Evolutionary conservation across 192 early-diverging fungal species (phyloP).

Genomic region (Mortierella hygrophila): DNA sequence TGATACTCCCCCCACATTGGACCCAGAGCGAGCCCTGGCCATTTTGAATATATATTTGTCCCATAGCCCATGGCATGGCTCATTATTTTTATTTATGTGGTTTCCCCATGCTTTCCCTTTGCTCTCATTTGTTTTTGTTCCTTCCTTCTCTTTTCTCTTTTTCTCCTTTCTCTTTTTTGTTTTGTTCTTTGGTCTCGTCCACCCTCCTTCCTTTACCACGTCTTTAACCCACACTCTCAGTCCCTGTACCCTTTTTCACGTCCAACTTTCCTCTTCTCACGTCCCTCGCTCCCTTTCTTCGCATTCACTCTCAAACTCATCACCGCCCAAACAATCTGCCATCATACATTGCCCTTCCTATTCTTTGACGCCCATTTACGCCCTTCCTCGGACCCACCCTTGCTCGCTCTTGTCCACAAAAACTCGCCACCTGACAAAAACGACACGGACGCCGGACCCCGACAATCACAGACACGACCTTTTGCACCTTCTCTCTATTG

Average conservation of each 20-base stretch:
- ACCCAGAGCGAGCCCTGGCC: not conserved
- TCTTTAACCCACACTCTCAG: not conserved
- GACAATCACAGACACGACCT: not conserved
- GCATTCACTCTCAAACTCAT: not conserved
- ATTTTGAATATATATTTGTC: not conserved
- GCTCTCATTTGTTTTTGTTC: not conserved
- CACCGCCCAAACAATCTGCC: not conserved
- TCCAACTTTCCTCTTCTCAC: not conserved
- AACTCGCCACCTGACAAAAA: too few species aligned
- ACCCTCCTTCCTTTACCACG: slow-evolving; percentile 10
- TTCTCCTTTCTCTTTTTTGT: not conserved
- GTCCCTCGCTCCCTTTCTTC: not conserved
- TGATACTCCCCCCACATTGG: not conserved
- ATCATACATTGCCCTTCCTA: not conserved
- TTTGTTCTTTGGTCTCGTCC: slow-evolving; percentile 10
- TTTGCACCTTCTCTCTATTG: not conserved
- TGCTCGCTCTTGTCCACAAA: not conserved
- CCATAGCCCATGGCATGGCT: not conserved
- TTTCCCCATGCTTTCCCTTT: not conserved
- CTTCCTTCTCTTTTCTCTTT: not conserved
- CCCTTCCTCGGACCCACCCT: not conserved
- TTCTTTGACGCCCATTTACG: not conserved
- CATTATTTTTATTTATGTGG: not conserved
- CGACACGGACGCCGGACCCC: not conserved
- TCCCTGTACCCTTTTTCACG: not conserved